phyloP scores from a whole-genome alignment of 768 basidiomycete genomes.

The Cubamyces sp. region DNA sequence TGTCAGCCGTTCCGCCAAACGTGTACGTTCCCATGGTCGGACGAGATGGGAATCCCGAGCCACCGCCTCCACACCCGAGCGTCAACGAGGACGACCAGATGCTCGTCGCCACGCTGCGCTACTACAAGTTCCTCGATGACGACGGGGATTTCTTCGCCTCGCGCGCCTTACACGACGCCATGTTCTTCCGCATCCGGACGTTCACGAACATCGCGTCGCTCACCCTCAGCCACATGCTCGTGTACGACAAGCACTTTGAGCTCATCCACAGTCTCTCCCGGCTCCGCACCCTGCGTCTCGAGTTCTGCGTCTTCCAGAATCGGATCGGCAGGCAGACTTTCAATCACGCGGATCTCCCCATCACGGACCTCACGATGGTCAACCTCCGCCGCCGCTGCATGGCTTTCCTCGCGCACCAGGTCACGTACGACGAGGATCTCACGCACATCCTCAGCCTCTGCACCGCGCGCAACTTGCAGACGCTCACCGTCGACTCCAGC shows the following conservation, averaged over 20 bases:
- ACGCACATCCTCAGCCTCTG: slow-evolving; percentile 37
- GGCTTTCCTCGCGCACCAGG: slow-evolving; percentile 18
- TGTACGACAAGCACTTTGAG: slow-evolving; percentile 41
- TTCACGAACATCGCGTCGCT: slow-evolving; percentile 45
- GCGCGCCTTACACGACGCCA: slow-evolving; percentile 19
- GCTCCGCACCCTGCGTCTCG: slow-evolving; percentile 45
- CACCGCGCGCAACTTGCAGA: slow-evolving; percentile 41
- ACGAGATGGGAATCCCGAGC: background rate
- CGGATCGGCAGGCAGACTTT: slow-evolving; percentile 18
- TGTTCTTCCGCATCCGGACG: slow-evolving; percentile 29
- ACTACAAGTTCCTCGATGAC: slow-evolving; percentile 19
- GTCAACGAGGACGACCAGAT: background rate
- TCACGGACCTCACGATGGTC: slow-evolving; percentile 47
- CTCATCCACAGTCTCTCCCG: slow-evolving; percentile 42
- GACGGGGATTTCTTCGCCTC: slow-evolving; percentile 14
- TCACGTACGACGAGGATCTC: slow-evolving; percentile 26
- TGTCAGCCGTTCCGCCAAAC: slow-evolving; percentile 22
- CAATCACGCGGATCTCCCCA: slow-evolving; percentile 41
- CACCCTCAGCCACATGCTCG: slow-evolving; percentile 41
- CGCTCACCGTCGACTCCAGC: slow-evolving; percentile 49
- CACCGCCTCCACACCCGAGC: background rate
- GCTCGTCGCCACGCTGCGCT: slow-evolving; percentile 7
- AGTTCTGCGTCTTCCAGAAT: slow-evolving; percentile 43
- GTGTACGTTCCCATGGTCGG: slow-evolving; percentile 19
- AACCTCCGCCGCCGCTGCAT: slow-evolving; percentile 36